phyloP scores from a whole-genome alignment of 148 eudicot species.

The Nepenthes mirabilis region DNA sequence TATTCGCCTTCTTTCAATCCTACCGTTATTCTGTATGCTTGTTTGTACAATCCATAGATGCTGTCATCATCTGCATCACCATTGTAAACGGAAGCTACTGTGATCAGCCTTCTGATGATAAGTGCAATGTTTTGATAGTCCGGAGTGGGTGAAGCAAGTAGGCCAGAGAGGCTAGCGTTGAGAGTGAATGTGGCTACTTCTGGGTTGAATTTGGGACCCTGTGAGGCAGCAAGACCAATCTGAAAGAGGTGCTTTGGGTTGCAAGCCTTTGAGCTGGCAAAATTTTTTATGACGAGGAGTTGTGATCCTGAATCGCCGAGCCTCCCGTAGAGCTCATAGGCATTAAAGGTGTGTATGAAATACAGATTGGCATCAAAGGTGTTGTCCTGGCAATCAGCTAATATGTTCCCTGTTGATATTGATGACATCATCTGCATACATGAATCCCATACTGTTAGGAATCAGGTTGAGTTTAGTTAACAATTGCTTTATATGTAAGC shows the following conservation, averaged over 20 bases:
- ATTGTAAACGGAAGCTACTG: slow-evolving; percentile 32
- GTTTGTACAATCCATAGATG: slow-evolving; percentile 52
- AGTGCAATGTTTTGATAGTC: slow-evolving; percentile 61
- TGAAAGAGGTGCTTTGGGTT: slow-evolving; percentile 64
- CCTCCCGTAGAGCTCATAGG: slow-evolving; percentile 70
- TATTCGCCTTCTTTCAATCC: slow-evolving; percentile 83
- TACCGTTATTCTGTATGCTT: slow-evolving; percentile 83
- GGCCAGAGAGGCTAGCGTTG: slow-evolving; percentile 49
- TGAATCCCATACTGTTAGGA: neutral
- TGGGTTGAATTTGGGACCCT: slow-evolving; percentile 49
- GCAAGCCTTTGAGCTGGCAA: slow-evolving; percentile 60
- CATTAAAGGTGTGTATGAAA: slow-evolving; percentile 47
- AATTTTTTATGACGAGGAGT: slow-evolving; percentile 48
- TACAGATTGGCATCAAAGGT: slow-evolving; percentile 38
- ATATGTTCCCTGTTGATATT: slow-evolving; percentile 22
- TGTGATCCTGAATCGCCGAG: slow-evolving; percentile 39
- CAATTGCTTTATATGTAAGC: neutral
- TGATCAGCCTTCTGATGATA: slow-evolving; percentile 52
- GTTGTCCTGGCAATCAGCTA: slow-evolving; percentile 24
- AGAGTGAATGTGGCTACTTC: slow-evolving; percentile 69
- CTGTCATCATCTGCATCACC: slow-evolving; percentile 74
- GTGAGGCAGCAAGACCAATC: slow-evolving; percentile 65
- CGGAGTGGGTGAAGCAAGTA: slow-evolving; percentile 63
- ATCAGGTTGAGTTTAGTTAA: no score
- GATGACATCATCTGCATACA: slow-evolving; percentile 48